Conservation (phyloP, 257 asterid species). For the Henckelia pumila region DNA sequence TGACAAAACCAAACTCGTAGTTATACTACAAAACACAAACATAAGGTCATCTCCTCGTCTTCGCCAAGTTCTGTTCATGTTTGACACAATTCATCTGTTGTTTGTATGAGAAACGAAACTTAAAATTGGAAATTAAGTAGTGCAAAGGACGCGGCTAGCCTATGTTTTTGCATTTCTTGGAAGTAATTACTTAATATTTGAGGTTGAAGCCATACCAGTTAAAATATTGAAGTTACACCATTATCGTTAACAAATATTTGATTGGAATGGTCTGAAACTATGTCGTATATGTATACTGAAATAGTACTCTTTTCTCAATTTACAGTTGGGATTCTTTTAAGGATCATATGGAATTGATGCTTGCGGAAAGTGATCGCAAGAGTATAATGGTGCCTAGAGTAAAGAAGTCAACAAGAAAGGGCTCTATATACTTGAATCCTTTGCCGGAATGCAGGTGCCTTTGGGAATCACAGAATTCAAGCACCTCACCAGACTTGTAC, state of each 20-base stretch:
- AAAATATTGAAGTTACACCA: no score
- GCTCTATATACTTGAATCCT: conserved; percentile 66
- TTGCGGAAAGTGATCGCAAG: conserved; percentile 79
- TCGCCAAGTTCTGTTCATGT: not conserved
- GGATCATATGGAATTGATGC: conserved; percentile 68
- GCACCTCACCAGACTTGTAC: conserved; percentile 32
- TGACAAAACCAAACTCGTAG: conserved; percentile 69
- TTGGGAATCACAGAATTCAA: conserved; percentile 56
- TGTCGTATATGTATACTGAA: not conserved
- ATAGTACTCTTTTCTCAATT: conserved; percentile 8
- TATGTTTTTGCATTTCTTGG: not conserved
- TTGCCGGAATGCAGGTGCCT: conserved; percentile 84
- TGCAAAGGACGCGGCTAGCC: not conserved
- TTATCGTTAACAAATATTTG: not conserved
- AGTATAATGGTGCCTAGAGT: conserved; percentile 62
- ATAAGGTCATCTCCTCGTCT: conserved; percentile 46
- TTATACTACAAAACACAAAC: conserved; percentile 58
- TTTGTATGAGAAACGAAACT: not conserved
- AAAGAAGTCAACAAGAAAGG: conserved; percentile 71
- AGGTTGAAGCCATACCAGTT: no score
- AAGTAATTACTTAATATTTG: not conserved
- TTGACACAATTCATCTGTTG: not conserved
- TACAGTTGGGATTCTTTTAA: conserved; percentile 75
- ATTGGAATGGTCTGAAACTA: no score
- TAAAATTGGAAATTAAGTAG: not conserved